Evolutionary conservation across 2,329 filamentous ascomycete genomes (phyloP).

Genomic region (Beauveria brongniartii): DNA sequence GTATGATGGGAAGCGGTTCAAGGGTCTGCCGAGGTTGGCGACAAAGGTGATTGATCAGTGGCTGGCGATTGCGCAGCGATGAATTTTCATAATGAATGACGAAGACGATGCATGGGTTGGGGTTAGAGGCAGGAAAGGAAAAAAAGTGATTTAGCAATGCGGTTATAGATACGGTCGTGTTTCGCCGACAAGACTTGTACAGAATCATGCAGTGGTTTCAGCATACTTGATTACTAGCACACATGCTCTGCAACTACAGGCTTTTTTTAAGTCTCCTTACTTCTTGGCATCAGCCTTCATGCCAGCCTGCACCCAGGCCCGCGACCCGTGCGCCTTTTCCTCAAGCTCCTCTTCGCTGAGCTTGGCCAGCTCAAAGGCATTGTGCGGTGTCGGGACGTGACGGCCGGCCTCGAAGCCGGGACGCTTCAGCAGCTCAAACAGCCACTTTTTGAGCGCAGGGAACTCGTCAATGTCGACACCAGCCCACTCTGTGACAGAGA

Average conservation of each 20-base stretch:
- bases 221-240: not conserved
- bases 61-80: slow-evolving; percentile 15
- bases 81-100: not conserved
- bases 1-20: slow-evolving; percentile 20
- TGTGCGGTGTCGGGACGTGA: slow-evolving; percentile 61
- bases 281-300: slow-evolving; percentile 61
- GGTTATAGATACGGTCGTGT: not conserved
- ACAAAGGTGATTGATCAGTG: slow-evolving; percentile 21
- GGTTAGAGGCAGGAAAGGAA: not conserved
- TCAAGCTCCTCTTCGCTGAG: slow-evolving; percentile 47
- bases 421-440: slow-evolving; percentile 59
- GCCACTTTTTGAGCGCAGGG: slow-evolving; percentile 68
- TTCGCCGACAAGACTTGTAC: not conserved
- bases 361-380: slow-evolving; percentile 39
- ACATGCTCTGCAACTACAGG: not conserved
- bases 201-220: not conserved
- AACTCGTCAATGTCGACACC: slow-evolving; percentile 61
- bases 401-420: slow-evolving; percentile 68
- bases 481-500: slow-evolving; percentile 25
- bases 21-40: slow-evolving; percentile 18
- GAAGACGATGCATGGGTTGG: not conserved
- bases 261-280: slow-evolving; percentile 10
- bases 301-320: slow-evolving; percentile 57
- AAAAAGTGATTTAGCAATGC: not conserved
- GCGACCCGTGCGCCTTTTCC: slow-evolving; percentile 41